Conservation (phyloP, 257 asterid species). For the Cinchona pubescens region DNA sequence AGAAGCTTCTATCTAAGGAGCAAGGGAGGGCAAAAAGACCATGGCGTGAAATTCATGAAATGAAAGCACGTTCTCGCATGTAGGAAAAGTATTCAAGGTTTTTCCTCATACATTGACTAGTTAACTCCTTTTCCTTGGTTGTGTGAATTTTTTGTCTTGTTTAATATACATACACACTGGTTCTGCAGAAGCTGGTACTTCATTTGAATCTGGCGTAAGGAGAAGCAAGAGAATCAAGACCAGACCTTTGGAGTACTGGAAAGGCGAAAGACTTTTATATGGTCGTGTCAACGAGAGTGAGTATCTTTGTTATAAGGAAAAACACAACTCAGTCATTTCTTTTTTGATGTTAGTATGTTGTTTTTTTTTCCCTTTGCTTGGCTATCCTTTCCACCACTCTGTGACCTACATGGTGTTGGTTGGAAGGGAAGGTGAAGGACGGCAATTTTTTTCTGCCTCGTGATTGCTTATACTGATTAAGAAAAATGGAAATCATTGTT, state of each 20-base stretch:
- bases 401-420: background rate
- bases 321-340: background rate
- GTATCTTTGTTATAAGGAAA: constrained; percentile 25
- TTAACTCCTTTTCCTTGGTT: constrained; percentile 7
- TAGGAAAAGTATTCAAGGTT: constrained; percentile 88
- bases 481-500: background rate
- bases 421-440: background rate
- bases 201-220: constrained; percentile 69
- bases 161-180: constrained; percentile 21
- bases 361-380: background rate
- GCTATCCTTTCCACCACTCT: background rate
- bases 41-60: constrained; percentile 22
- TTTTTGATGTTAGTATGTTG: background rate
- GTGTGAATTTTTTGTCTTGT: constrained; percentile 2
- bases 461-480: background rate
- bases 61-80: constrained; percentile 24
- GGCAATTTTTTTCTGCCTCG: background rate
- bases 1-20: constrained; percentile 11
- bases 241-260: constrained; percentile 90
- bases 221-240: constrained; percentile 79
- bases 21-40: constrained; percentile 22
- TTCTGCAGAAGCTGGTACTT: constrained; percentile 70
- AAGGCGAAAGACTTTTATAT: constrained; percentile 76
- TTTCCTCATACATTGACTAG: constrained; percentile 19
- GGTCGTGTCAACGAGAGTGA: constrained; percentile 65